Conservation (phyloP, 768 basidiomycete genomes). For the Stropharia rugosoannulata region DNA sequence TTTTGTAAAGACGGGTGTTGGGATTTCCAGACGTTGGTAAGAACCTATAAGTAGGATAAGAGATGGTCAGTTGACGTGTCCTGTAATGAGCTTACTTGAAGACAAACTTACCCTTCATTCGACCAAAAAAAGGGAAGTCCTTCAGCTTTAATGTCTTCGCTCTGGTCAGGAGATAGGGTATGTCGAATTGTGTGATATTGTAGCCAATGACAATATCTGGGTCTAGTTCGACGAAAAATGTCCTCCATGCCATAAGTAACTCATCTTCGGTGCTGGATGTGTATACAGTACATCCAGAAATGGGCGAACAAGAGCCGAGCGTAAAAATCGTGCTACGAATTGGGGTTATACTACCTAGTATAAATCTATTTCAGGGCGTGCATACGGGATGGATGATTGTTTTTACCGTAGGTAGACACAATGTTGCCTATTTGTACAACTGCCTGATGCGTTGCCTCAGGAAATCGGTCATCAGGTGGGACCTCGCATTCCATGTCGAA, state of each 20-base stretch:
- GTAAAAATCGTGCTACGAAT: conserved; percentile 95
- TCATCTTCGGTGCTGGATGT: conserved; percentile 71
- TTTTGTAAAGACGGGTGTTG: conserved; percentile 76
- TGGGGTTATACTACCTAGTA: conserved; percentile 75
- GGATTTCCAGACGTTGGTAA: conserved; percentile 61
- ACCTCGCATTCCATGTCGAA: conserved; percentile 98
- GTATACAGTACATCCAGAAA: conserved; percentile 88
- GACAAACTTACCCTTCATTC: conserved; percentile 56
- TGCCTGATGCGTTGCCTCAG: conserved; percentile 78
- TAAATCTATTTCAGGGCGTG: not conserved
- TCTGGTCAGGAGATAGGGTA: conserved; percentile 89
- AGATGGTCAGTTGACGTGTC: conserved; percentile 1
- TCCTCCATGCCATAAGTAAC: conserved; percentile 76
- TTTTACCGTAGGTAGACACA: conserved; percentile 85
- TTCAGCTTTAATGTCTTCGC: conserved; percentile 67
- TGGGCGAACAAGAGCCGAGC: conserved; percentile 84
- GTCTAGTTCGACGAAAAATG: conserved; percentile 84
- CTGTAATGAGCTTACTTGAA: no score
- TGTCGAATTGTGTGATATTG: conserved; percentile 90
- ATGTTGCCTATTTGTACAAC: conserved; percentile 97
- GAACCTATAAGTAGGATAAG: conserved; percentile 39
- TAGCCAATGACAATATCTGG: conserved; percentile 96
- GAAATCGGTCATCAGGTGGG: conserved; percentile 65
- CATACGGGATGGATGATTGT: not conserved
- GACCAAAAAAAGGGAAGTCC: conserved; percentile 69